Conservation (phyloP, 129 eudicot species). For the Pseudognaphalium luteoalbum region DNA sequence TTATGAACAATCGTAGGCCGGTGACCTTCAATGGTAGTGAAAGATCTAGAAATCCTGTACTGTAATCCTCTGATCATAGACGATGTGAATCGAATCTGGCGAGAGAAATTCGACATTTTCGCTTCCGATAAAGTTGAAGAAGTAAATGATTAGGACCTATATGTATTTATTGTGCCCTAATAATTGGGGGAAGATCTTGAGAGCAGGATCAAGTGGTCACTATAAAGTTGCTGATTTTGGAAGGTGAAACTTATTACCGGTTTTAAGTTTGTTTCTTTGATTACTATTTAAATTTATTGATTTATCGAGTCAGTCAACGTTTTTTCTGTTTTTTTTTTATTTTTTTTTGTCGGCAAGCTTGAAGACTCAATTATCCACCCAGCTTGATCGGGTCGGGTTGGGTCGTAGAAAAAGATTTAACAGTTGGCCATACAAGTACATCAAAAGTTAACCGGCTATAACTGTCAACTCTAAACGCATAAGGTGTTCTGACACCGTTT, state of each 20-base stretch:
- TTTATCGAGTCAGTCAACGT: neutral
- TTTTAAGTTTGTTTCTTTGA: too few relatives aligned
- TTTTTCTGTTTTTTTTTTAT: neutral
- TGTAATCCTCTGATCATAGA: slow-evolving; percentile 61
- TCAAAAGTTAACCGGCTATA: too few relatives aligned
- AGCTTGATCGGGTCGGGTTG: too few relatives aligned
- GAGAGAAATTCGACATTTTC: slow-evolving; percentile 43
- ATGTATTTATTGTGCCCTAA: slow-evolving; percentile 27
- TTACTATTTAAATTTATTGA: too few relatives aligned
- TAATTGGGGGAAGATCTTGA: slow-evolving; percentile 17
- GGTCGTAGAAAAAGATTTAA: too few relatives aligned
- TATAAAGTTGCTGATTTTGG: neutral
- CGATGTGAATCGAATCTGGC: slow-evolving; percentile 58
- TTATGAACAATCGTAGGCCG: slow-evolving; percentile 86
- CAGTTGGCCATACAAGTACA: too few relatives aligned
- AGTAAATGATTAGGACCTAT: neutral
- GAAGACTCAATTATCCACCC: too few relatives aligned
- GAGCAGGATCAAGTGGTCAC: neutral
- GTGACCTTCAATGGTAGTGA: slow-evolving; percentile 86
- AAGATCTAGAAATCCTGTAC: slow-evolving; percentile 51
- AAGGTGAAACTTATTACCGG: neutral
- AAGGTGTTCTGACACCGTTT: too few relatives aligned
- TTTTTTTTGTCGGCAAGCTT: neutral
- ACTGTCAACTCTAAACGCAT: too few relatives aligned
- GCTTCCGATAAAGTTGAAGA: neutral